Conservation (phyloP, 2,329 filamentous ascomycete genomes). For the Fusarium sp. region DNA sequence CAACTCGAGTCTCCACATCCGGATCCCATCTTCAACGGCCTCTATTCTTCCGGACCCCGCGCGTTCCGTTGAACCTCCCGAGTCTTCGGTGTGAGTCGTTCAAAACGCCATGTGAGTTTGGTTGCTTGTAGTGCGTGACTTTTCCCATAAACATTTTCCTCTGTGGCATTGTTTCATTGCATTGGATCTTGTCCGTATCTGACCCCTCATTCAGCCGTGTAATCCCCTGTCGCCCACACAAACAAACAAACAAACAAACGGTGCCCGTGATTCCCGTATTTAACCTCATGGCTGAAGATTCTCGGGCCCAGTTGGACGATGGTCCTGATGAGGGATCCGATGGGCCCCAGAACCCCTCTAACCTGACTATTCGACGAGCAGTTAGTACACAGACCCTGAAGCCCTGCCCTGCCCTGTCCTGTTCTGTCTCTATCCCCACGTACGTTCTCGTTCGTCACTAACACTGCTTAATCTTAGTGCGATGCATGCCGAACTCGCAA, state of each 20-base stretch:
- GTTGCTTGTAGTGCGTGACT: neutral
- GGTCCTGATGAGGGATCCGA: constrained; percentile 39
- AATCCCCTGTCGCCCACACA: neutral
- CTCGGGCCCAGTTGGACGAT: constrained; percentile 28
- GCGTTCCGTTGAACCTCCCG: constrained; percentile 22
- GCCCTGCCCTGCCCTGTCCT: neutral
- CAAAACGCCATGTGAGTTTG: constrained; percentile 21
- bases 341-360: constrained; percentile 34
- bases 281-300: constrained; percentile 29
- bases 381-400: constrained; percentile 26
- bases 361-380: constrained; percentile 38
- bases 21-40: neutral
- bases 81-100: neutral
- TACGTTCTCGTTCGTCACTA: constrained; percentile 13
- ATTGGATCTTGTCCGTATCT: constrained; percentile 2
- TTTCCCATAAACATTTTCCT: neutral
- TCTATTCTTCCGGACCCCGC: constrained; percentile 32
- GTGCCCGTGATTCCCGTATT: constrained; percentile 12
- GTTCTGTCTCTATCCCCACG: neutral
- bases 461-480: constrained; percentile 43
- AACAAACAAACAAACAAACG: neutral
- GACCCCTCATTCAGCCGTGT: neutral
- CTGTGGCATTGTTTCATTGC: constrained; percentile 16
- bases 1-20: neutral
- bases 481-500: constrained; percentile 49